phyloP scores from a whole-genome alignment of 2,329 filamentous ascomycete genomes.

The Cordyceps militaris region DNA sequence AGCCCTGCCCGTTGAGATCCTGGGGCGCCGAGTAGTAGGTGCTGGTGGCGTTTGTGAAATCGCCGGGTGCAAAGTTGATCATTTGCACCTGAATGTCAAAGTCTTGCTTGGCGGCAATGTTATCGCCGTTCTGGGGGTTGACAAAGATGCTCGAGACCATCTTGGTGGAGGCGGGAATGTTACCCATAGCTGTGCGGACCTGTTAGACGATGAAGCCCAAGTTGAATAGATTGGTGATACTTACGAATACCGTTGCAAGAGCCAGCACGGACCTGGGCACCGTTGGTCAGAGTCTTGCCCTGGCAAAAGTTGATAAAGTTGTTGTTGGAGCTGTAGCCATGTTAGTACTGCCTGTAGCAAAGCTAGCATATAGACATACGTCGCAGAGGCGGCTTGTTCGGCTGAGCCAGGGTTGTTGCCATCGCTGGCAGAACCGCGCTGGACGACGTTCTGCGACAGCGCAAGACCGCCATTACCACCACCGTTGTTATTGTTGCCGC shows the following conservation, averaged over 20 bases:
- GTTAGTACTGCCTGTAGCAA: conserved; percentile 17
- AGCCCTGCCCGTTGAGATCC: conserved; percentile 39
- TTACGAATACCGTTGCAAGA: conserved; percentile 59
- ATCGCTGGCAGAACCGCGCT: conserved; percentile 42
- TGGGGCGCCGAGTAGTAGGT: conserved; percentile 58
- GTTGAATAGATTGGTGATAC: conserved; percentile 21
- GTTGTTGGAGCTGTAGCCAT: conserved; percentile 40
- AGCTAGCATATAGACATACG: conserved; percentile 30
- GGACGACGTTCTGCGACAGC: conserved; percentile 31
- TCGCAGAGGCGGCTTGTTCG: conserved; percentile 46
- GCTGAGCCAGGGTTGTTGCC: conserved; percentile 38
- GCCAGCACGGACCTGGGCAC: conserved; percentile 47
- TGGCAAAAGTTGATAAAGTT: conserved; percentile 60
- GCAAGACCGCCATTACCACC: conserved; percentile 15
- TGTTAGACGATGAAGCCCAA: conserved; percentile 6
- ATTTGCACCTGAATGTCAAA: conserved; percentile 49
- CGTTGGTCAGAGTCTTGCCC: conserved; percentile 51
- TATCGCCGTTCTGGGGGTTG: conserved; percentile 45
- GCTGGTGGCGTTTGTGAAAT: conserved; percentile 52
- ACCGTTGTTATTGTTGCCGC: conserved; percentile 17
- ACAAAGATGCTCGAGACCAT: conserved; percentile 53
- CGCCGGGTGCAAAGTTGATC: conserved; percentile 47
- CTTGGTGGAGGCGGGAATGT: conserved; percentile 46
- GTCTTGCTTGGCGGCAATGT: conserved; percentile 38
- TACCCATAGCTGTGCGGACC: conserved; percentile 46